Percentiles rank a stretch among this genome's conserved stretches.
These are phyloP conservation scores for Beauveria bassiana DNA, from an alignment of 2,329 filamentous ascomycete species.

Conservation along the genomic window DNA sequence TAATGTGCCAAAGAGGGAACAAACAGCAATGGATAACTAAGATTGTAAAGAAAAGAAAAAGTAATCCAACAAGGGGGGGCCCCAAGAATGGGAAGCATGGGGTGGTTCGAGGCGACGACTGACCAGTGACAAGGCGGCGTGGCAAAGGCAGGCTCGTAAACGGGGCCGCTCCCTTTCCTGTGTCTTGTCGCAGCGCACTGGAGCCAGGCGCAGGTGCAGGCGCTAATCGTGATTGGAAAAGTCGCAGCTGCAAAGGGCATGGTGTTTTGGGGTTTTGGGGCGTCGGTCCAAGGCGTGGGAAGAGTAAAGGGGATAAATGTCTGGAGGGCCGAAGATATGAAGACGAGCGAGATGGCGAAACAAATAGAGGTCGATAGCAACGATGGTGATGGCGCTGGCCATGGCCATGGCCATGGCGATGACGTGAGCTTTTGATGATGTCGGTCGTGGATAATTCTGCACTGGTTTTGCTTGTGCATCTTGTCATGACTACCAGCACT, in stretches of 20 bases:
- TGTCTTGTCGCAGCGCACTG: constrained; percentile 2
- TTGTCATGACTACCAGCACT: too few relatives aligned
- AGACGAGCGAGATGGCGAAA: not conserved
- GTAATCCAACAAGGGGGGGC: too few relatives aligned
- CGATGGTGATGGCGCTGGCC: too few relatives aligned
- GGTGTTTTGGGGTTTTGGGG: not conserved
- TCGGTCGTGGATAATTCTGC: too few relatives aligned
- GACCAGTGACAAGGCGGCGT: too few relatives aligned
- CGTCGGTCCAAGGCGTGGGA: not conserved
- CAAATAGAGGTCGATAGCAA: not conserved
- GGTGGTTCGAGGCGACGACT: not conserved
- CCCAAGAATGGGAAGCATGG: not conserved
- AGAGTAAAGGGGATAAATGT: not conserved
- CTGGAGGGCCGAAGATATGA: too few relatives aligned
- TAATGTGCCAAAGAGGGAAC: too few relatives aligned
- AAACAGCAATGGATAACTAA: too few relatives aligned
- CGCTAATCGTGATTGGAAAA: constrained; percentile 1
- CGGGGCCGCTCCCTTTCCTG: not conserved
- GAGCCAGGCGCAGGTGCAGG: not conserved
- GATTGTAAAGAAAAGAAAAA: too few relatives aligned
- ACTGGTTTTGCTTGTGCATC: too few relatives aligned
- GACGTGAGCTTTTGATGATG: too few relatives aligned
- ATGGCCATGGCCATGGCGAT: too few relatives aligned
- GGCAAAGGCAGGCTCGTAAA: not conserved
- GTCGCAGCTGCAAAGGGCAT: not conserved